Base-by-base conservation (phyloP, 208 protist genomes). In the Leishmania braziliensis region DNA sequence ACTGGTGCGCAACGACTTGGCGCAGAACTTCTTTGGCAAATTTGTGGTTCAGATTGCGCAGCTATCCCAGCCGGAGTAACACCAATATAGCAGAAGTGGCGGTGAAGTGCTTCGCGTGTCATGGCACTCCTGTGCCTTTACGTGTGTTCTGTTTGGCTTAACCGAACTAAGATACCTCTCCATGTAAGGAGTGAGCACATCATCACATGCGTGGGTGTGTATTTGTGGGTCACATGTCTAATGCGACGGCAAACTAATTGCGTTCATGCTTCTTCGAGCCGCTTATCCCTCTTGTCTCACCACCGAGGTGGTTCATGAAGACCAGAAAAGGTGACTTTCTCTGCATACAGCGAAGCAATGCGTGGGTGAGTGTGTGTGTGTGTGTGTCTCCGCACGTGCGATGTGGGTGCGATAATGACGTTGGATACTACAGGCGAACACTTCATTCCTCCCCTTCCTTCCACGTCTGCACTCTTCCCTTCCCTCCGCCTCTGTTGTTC, bases 11-110 rank as follows among this genome's bases (percentile, higher is more conserved):
- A 91, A 88, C 72, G 92, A 95, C 65, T 78, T 95, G 58, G 85
- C 91, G 75, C 89, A 94, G 82, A 95, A 93, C 81, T 97, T 96
- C 81, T 95, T 90, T 82, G 92, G 94, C 56, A 95, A 96, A 81
- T 97, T 95, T 86, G 91, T 97, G 29, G 94, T 97, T 53, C 90
- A 94, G 71, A 95, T 95, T 77, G 90, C 90, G 43, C 76, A 83
- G 72, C 79, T 83, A 56, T 69, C 43, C 66, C 65, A 84, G 69
- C 70, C 77, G 72, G 72, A 33, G 4, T 53, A 76, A 29, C 72
- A 62, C 51, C 33, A 73, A 46, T 29, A 26, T 29, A 51, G 75
- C 48, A 70, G 33, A 77, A 20, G 56, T 63, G 26, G 18, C 12
- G 36, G 48, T 46, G 50, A 63, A 56, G 48, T 12, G 72, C 9